These are phyloP conservation scores for Cucumis sativus DNA, from an alignment of 306 rosid species.

Conservation along the genomic window Cucumber_9930_V3 NC_026659.2:23098001-23098500, in stretches of 20 bases:
- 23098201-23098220: background rate
- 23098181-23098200: background rate
- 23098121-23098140: conserved; percentile 23
- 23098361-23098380: conserved; percentile 69
- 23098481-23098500: background rate
- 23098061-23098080: conserved; percentile 30
- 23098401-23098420: conserved; percentile 73
- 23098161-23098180: background rate
- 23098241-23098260: conserved; percentile 57
- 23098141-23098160: conserved; percentile 24
- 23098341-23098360: conserved; percentile 44
- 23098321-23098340: conserved; percentile 55
- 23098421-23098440: conserved; percentile 10
- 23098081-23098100: conserved; percentile 28
- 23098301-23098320: conserved; percentile 81
- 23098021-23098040: conserved; percentile 50
- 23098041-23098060: conserved; percentile 38
- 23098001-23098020: conserved; percentile 69
- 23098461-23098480: background rate
- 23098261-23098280: conserved; percentile 76
- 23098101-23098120: conserved; percentile 14
- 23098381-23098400: conserved; percentile 82
- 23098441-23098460: background rate
- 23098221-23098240: background rate
- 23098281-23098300: conserved; percentile 70